Base-by-base conservation (phyloP, 768 basidiomycete species). In the Tricholoma sp. region DNA sequence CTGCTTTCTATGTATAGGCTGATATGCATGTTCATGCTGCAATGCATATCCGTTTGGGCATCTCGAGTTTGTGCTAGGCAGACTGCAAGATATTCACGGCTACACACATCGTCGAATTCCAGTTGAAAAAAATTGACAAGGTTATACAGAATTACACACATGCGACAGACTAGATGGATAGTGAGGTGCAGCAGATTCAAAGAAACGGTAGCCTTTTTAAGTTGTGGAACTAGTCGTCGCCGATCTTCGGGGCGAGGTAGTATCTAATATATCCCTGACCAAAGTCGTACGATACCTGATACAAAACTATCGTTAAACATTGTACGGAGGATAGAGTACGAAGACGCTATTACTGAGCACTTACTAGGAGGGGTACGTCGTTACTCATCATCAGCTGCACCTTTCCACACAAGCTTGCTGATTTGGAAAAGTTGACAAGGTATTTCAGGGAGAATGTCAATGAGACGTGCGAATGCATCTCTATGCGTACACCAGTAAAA, bases 391-490 rank as follows among this genome's bases (percentile, higher is more conserved):
- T 88, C 20, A 97, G 80, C 66, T 85, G 82, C 34, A 95, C 94
- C 28, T 76, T 81, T 59, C 75, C 78, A 12, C 84, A 81, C 37
- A 99, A 74, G 31, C 85, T 78, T 1, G 89, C 76, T 60, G 89
- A 91, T 80, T 97, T 98, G 52, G 93, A 84, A 66, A 99, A 98
- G 75, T 97, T 98, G 70, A 91, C 87, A 29, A 98, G 86, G 73
- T 98, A 99, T 72, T 98, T 98, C 64, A 98, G 77, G 32, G 91
- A 94, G 78, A 98, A 98, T 1, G 94, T 98, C 50, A 98, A 78
- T 42, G 85, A 82, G 59, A 99, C 96, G 60, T 91, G 85, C 68
- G 89, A 86, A 66, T 93, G 91, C 81, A 97, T 89, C 72, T 90
- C 84, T 67, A 97, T 89, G 59, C 74, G 70, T 49, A 96, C 87